Evolutionary conservation across 192 early-diverging fungal species (phyloP).

Genomic region (Coemansia sp.): DNA sequence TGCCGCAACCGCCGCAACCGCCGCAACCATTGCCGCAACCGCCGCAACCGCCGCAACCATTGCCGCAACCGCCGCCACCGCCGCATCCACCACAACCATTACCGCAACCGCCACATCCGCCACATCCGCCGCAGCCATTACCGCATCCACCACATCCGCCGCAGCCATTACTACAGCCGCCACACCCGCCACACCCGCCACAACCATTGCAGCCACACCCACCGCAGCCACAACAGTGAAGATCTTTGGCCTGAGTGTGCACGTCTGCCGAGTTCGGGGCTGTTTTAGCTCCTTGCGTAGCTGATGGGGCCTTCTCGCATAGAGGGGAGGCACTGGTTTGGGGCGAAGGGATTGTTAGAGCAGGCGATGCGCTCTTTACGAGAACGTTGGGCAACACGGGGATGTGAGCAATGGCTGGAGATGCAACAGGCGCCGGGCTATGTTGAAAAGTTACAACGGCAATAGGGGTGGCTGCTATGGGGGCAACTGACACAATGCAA

Average conservation of each 20-base stretch:
- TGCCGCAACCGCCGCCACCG: slow-evolving; percentile 15
- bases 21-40: slow-evolving; percentile 2
- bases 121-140: slow-evolving; percentile 9
- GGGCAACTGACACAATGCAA: neutral
- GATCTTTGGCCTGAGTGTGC: slow-evolving; percentile 18
- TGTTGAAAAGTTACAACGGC: neutral
- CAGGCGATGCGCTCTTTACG: neutral
- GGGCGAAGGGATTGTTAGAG: neutral
- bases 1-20: neutral
- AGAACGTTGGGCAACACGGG: neutral
- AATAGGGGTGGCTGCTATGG: neutral
- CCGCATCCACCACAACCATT: slow-evolving; percentile 6
- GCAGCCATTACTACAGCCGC: slow-evolving; percentile 12
- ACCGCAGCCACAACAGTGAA: slow-evolving; percentile 21
- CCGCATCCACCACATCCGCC: neutral
- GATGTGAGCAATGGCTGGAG: neutral
- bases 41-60: slow-evolving; percentile 3
- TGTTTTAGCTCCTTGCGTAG: neutral
- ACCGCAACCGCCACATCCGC: slow-evolving; percentile 13
- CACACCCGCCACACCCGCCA: slow-evolving; percentile 12
- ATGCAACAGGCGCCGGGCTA: neutral
- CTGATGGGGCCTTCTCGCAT: neutral
- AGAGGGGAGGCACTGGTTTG: neutral
- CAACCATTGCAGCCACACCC: slow-evolving; percentile 16
- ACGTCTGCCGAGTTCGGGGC: neutral